Evolutionary conservation across 345 rosid species (phyloP), one percentile per base, ranked within the genome.

Genomic region (Streptanthus diversifolius): DNA sequence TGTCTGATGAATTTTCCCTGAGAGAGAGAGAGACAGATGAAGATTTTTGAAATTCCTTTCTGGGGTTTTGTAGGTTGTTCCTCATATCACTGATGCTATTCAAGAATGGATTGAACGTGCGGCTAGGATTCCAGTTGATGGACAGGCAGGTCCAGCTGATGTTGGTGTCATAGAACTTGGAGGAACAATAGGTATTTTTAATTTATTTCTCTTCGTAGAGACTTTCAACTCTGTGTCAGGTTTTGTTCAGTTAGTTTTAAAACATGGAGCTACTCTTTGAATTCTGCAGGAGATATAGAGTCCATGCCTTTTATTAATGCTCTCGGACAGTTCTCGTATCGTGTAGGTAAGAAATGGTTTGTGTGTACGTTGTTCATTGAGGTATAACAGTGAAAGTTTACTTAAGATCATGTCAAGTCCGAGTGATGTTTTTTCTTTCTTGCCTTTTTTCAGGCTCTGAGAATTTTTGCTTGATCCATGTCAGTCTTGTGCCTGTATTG

Each of bases 271-370:
- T 48, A 37, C 30, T 47, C 7, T 48, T 71, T 56, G 35, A 7
- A 24, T 33, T 73, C 79, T 80, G 55, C 90, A 95, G 99, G 99
- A 66, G 99, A 95, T 77, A 90, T 95, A 68, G 99, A 95, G 75
- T 90, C 97, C 51, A 92, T 90, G 98, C 97, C 98, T 19, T 95
- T 92, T 74, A 90, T 92, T 10, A 97, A 95, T 83, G 99, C 99
- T 67, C 84, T 95, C 18, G 91, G 99, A 4, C 99, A 90, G 67
- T 95, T 95, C 76, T 92, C 98, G 0, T 90, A 86, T 58, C 92
- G 87, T 44, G 99, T 95, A 0, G 98, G 99, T 90, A 80, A 80
- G 88, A 17, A 1, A 29, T 76, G 37, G 19, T 69, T 68, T 43
- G 56, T 60, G 56, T 69, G 47, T 76, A 7, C 70, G n/a, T 71